Evolutionary conservation across 1,284 basidiomycete species (phyloP).

Genomic region (Cryptococcus amylolentus): DNA sequence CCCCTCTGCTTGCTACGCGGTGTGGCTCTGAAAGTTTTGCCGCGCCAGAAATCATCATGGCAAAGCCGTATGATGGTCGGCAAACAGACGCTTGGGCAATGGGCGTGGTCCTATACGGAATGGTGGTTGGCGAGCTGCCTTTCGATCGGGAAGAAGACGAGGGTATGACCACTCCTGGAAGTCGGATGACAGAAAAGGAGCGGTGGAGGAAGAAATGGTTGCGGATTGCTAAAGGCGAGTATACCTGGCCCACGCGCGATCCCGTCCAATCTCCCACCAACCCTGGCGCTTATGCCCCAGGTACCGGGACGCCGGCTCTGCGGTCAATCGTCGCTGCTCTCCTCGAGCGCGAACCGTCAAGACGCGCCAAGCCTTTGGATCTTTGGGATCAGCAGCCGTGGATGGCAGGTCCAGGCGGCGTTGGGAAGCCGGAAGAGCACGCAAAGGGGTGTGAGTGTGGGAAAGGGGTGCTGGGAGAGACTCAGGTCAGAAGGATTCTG

Average conservation of each 20-base stretch:
- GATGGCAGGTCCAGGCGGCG: constrained; percentile 53
- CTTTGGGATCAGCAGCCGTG: constrained; percentile 64
- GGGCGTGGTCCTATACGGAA: constrained; percentile 75
- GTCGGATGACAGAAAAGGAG: constrained; percentile 49
- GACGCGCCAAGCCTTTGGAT: constrained; percentile 59
- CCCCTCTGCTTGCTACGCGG: constrained; percentile 72
- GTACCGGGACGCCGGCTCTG: neutral
- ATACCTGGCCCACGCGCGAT: constrained; percentile 57
- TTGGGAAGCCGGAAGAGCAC: constrained; percentile 9
- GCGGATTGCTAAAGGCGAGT: constrained; percentile 73
- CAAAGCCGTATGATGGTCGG: constrained; percentile 72
- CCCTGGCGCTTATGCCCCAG: neutral
- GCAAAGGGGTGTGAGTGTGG: neutral
- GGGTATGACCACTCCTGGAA: constrained; percentile 23
- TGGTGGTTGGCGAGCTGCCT: constrained; percentile 60
- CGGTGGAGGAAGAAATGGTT: constrained; percentile 55
- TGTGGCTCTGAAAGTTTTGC: constrained; percentile 91
- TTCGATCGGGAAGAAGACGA: constrained; percentile 37
- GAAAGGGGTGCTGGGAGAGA: no score
- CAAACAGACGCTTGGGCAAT: constrained; percentile 87
- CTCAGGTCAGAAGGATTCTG: constrained; percentile 18
- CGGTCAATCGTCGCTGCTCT: constrained; percentile 46
- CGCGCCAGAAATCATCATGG: constrained; percentile 82
- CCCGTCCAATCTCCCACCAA: neutral
- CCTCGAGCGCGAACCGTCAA: constrained; percentile 65